Evolutionary conservation across 345 rosid species (phyloP), one percentile per base, ranked within the genome.

Genomic region (Euphorbia pulcherrima): DNA sequence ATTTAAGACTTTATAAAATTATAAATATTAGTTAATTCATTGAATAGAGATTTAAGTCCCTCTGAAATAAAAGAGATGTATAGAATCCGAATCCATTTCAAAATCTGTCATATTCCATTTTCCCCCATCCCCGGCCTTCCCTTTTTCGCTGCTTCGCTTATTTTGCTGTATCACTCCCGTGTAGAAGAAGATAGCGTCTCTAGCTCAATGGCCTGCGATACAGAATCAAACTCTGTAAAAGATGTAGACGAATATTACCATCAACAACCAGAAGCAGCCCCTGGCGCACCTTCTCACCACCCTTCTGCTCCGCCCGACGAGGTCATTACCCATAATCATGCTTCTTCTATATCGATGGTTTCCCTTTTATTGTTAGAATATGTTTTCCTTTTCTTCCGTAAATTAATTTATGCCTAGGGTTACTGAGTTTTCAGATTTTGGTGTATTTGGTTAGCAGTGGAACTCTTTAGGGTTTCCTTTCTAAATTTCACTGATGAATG

Each of bases 301-400:
- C 94, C 94, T 52, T 73, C 68, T 68, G 81, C 94, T 16, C 94
- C 94, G 18, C 76, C 82, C 44, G 86, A 88, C 58, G 90, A 88
- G 86, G 94, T 82, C 59, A 7, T 71, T 55, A 14, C 37, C 81
- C 59, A 7, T 70, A 60, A 16, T 40, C 69, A 27, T 17, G 24
- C 48, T 28, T 24, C 41, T 26, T 30, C n/a, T n/a, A n/a, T 29
- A 0, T 17, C 5, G 9, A 11, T 6, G 8, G 21, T 60, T 60
- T 1, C 2, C 4, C n/a, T 37, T 60, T 37, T 20, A 3, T 10
- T 11, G 64, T 39, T 61, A 21, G 40, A 39, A 2, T 39, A 35
- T 59, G 28, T n/a, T n/a, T n/a, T n/a, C n/a, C n/a, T n/a, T n/a
- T n/a, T n/a, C n/a, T n/a, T n/a, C n/a, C n/a, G n/a, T n/a, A n/a